phyloP scores from a whole-genome alignment of 2,329 filamentous ascomycete species.

The Cylindrodendrum hubeiense region DNA sequence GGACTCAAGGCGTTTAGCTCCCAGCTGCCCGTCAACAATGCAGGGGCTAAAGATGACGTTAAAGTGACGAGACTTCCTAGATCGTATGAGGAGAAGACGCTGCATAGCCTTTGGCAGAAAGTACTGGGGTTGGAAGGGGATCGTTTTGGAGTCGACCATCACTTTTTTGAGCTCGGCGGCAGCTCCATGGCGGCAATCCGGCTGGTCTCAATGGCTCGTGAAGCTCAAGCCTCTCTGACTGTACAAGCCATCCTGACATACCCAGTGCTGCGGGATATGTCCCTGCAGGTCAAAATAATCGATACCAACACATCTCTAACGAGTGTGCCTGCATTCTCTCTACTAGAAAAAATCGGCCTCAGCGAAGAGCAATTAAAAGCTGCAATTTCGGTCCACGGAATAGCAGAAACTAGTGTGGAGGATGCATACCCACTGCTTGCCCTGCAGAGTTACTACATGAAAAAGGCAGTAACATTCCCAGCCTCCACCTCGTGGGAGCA shows the following conservation, averaged over 20 bases:
- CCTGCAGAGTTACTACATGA: not conserved
- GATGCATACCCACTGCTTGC: slow-evolving; percentile 1
- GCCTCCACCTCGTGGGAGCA: not conserved
- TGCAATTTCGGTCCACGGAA: not conserved
- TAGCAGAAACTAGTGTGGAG: not conserved
- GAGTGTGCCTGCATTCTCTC: not conserved
- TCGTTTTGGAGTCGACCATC: not conserved
- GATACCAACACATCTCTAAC: not conserved
- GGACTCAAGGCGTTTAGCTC: not conserved
- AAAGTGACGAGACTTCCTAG: not conserved
- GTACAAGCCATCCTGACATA: not conserved
- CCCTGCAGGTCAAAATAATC: not conserved
- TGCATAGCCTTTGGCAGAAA: not conserved
- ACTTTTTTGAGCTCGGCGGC: slow-evolving; percentile 1
- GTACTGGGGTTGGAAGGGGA: not conserved
- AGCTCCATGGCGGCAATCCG: slow-evolving; percentile 1
- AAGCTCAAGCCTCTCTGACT: not conserved
- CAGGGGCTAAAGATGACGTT: not conserved
- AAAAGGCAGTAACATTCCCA: not conserved
- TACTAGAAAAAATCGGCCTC: not conserved
- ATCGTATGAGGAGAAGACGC: not conserved
- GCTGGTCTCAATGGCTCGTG: not conserved
- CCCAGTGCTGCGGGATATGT: slow-evolving; percentile 1
- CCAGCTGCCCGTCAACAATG: not conserved
- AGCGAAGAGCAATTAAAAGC: not conserved